Percentiles rank a stretch among this genome's conserved stretches.
These are phyloP conservation scores for Boletus barrowsii DNA, from an alignment of 768 basidiomycete species.

Conservation along the genomic window DNA sequence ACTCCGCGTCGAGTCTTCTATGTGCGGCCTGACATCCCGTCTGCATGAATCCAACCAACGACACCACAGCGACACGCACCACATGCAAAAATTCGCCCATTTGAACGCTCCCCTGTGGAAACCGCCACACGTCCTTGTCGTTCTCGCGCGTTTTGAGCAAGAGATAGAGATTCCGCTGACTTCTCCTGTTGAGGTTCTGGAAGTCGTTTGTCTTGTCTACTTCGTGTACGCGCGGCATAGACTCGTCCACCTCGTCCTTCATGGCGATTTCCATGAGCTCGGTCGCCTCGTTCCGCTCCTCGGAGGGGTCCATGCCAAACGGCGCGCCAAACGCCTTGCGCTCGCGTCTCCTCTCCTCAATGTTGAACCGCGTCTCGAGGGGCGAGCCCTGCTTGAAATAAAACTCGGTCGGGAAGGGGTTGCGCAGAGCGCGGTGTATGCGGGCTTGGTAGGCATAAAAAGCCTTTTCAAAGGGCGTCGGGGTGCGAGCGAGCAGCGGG, in stretches of 20 bases:
- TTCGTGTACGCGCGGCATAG: slow-evolving; percentile 58
- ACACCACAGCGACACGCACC: slow-evolving; percentile 38
- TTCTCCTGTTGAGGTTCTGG: slow-evolving; percentile 76
- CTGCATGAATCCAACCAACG: not conserved
- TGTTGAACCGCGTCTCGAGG: slow-evolving; percentile 74
- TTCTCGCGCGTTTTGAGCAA: slow-evolving; percentile 52
- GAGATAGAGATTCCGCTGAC: slow-evolving; percentile 88
- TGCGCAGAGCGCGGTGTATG: slow-evolving; percentile 79
- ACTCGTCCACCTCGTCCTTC: slow-evolving; percentile 57
- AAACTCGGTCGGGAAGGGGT: slow-evolving; percentile 85
- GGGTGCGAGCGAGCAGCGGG: slow-evolving; percentile 70
- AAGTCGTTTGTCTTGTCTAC: slow-evolving; percentile 60
- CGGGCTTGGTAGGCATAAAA: slow-evolving; percentile 84
- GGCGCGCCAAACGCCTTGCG: slow-evolving; percentile 66
- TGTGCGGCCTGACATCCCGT: slow-evolving; percentile 58
- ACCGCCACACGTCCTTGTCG: slow-evolving; percentile 67
- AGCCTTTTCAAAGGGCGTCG: slow-evolving; percentile 70
- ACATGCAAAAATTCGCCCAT: slow-evolving; percentile 75
- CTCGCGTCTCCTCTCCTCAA: slow-evolving; percentile 74
- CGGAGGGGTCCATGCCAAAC: slow-evolving; percentile 45
- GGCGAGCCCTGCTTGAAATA: slow-evolving; percentile 93
- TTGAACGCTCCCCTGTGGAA: slow-evolving; percentile 67
- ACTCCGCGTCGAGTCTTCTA: slow-evolving; percentile 64
- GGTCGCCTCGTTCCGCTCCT: slow-evolving; percentile 44
- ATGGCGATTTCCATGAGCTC: slow-evolving; percentile 58